Evolutionary conservation across 495 filamentous ascomycete species (phyloP), one percentile per base, ranked within the genome.

Genomic region (Aspergillus saccharolyticus): DNA sequence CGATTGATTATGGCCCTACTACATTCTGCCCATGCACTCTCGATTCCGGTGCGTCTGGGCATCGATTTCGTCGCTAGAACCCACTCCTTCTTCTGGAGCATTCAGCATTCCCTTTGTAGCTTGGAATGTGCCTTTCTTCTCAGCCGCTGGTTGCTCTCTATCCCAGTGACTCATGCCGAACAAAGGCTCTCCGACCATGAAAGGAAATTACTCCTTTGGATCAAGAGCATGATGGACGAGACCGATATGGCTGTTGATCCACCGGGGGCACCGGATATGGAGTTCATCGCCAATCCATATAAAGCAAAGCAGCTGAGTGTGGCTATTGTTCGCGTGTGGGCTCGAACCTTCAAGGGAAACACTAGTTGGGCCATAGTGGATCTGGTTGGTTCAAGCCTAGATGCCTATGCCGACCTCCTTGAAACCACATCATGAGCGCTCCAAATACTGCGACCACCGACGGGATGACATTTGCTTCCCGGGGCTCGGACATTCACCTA

Each of bases 141-240:
- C 3, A 81, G 75, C 53, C 72, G 78, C 45, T 84, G 81, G 81
- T 65, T 83, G 14, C 74, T 78, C 14, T 68, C 70, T 9, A 75
- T 82, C 19, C 78, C 79, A 15, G 59, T 68, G 8, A 76, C 76
- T 0, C 74, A 76, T 48, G 64, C 73, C 4, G 74, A 78, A 42
- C 76, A 78, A 49, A 66, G 72, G 42, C 59, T 79, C 19, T 76
- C 75, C 1, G 76, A 77, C 22, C 75, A 90, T 53, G 87, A 90
- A 66, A 75, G 75, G 52, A 83, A 82, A 57, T 74, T 89, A 10
- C 78, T 88, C 19, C 70, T 83, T 43, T 87, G 82, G 77, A 78
- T 90, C 42, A 83, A 85, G 52, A 85, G 82, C 61, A 87, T 90
- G 83, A 78, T 90, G 61, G 84, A 88, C 64, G 87, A 90, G 74